Evolutionary conservation across 805 yeast genomes (phyloP), one percentile per base, ranked within the genome.

Genomic region (Henningerozyma blattae): DNA sequence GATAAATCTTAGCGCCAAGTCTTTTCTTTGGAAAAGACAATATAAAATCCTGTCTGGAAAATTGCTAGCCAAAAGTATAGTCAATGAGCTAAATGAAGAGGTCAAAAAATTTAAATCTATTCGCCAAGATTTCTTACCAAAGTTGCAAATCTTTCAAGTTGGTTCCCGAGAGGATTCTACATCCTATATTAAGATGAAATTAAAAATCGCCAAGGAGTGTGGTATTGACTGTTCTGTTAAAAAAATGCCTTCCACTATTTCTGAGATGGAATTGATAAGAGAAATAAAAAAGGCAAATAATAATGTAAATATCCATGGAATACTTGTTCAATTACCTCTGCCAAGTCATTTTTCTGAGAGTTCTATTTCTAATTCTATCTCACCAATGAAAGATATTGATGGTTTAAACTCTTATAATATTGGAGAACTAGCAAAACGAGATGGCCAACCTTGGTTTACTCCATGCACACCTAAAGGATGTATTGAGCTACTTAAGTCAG

Each of bases 401-500:
- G 94, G 94, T 1, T 80, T 82, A 48, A 83, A 82, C 35, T 77
- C 83, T 37, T 72, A 56, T 61, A 82, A 82, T 53, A 75, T 77
- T 27, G 91, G 91, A 37, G 87, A 80, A 50, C 64, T 82, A 44
- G 67, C 79, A 43, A 81, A 81, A 52, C 76, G 70, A 52, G 77
- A 75, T 39, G 91, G 89, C 28, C 49, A 64, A 16, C 91, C 93
- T 26, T 54, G 56, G 37, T 82, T 76, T 56, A 62, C 77, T 48
- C 93, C 94, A 27, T 82, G 93, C 55, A 82, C 94, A 15, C 94
- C 94, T 34, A 70, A 78, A 56, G 94, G 93, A 18, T 74, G 80
- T 45, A 69, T 82, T 59, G 70, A 72, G 48, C 61, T 82, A 42
- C 61, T 82, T 38, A 60, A 71, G 42, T 66, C 70, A 41, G 65